phyloP scores from a whole-genome alignment of 2,329 filamentous ascomycete genomes.

The Herpotrichia juniperi region DNA sequence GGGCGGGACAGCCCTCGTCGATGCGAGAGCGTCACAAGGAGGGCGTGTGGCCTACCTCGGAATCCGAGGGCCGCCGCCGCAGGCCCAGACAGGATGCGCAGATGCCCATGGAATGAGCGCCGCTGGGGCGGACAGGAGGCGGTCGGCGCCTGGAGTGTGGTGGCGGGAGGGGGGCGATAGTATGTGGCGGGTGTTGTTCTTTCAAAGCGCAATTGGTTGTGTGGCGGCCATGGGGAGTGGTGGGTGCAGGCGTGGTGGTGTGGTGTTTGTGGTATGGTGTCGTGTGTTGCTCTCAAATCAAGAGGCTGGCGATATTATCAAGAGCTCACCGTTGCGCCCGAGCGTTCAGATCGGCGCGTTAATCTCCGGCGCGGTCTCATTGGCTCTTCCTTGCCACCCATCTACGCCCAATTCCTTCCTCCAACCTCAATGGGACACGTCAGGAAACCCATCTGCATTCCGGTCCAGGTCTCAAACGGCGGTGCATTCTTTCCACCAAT shows the following conservation, averaged over 20 bases:
- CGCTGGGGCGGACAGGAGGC: slow-evolving; percentile 1
- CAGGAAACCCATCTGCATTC: too few species aligned
- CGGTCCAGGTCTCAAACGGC: too few species aligned
- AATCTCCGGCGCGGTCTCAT: not conserved
- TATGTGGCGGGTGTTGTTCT: not conserved
- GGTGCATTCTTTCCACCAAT: too few species aligned
- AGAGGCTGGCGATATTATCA: not conserved
- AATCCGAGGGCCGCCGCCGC: slow-evolving; percentile 50
- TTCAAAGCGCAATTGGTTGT: not conserved
- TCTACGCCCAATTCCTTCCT: too few species aligned
- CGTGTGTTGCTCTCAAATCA: too few species aligned
- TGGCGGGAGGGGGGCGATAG: not conserved
- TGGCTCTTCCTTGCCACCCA: too few species aligned
- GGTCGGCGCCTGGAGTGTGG: slow-evolving; percentile 5
- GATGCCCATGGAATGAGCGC: slow-evolving; percentile 52
- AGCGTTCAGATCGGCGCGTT: not conserved
- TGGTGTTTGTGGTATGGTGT: not conserved
- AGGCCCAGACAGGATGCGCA: slow-evolving; percentile 57
- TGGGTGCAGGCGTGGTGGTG: not conserved
- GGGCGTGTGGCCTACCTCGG: slow-evolving; percentile 46
- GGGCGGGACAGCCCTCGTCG: slow-evolving; percentile 4
- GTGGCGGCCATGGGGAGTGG: not conserved
- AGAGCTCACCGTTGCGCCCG: not conserved
- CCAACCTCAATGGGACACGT: too few species aligned
- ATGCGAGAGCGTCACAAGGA: slow-evolving; percentile 7